Conservation (phyloP, 225 moss, liverwort and hornwort species). For the Asterella californica region DNA sequence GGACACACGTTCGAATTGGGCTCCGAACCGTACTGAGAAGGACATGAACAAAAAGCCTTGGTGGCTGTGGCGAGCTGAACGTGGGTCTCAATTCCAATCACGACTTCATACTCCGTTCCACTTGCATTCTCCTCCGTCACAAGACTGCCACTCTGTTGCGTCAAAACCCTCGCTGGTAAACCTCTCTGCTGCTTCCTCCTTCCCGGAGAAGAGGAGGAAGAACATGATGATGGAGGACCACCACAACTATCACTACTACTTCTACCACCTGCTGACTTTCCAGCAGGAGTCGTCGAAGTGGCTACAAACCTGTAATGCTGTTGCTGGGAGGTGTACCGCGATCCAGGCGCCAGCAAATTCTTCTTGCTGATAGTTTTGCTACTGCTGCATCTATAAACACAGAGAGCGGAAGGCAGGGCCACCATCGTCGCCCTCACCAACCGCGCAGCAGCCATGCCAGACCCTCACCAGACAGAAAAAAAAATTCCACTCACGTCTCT, state of each 20-base stretch:
- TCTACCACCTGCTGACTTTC: background rate
- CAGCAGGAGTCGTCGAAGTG: background rate
- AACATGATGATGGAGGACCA: background rate
- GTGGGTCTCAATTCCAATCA: slow-evolving; percentile 96
- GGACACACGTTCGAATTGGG: slow-evolving; percentile 91
- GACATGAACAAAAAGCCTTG: slow-evolving; percentile 90
- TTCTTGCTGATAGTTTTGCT: slow-evolving; percentile 1
- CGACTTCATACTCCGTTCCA: slow-evolving; percentile 68
- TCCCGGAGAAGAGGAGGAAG: background rate
- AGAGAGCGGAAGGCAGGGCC: slow-evolving; percentile 28
- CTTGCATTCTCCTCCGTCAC: slow-evolving; percentile 15
- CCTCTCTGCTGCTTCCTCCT: slow-evolving; percentile 6
- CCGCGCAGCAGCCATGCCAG: slow-evolving; percentile 33
- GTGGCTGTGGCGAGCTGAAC: slow-evolving; percentile 84
- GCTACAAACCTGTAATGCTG: background rate
- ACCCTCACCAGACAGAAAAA: background rate
- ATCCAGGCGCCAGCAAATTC: background rate
- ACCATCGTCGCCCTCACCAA: slow-evolving; percentile 32
- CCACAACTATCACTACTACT: background rate
- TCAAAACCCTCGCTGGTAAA: slow-evolving; percentile 23
- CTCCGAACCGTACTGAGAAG: slow-evolving; percentile 80
- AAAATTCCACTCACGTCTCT: too few species aligned
- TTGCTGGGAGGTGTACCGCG: background rate
- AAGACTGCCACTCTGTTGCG: slow-evolving; percentile 17
- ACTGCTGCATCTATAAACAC: slow-evolving; percentile 1